These are phyloP conservation scores for Rickenella mellea DNA, from an alignment of 768 basidiomycete species.

Conservation along the genomic window DNA sequence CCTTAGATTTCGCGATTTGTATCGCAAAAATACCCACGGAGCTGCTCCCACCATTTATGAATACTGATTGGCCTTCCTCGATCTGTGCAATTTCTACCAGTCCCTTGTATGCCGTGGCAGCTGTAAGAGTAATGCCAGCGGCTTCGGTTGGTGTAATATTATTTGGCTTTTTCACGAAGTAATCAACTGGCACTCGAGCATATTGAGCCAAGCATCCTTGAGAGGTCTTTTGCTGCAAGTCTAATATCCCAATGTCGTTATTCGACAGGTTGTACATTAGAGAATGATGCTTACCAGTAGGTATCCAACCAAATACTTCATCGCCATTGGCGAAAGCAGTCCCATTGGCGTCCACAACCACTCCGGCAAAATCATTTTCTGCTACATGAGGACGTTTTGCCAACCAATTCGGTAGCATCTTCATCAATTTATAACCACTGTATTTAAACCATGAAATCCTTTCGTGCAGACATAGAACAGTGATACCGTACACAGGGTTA, in stretches of 20 bases:
- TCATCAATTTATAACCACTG: slow-evolving; percentile 56
- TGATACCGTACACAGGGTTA: slow-evolving; percentile 47
- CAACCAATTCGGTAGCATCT: slow-evolving; percentile 34
- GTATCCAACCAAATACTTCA: slow-evolving; percentile 50
- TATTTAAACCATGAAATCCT: neutral
- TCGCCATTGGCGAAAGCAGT: slow-evolving; percentile 49
- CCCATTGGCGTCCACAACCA: slow-evolving; percentile 45
- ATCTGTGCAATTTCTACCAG: slow-evolving; percentile 38
- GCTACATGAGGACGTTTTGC: slow-evolving; percentile 39
- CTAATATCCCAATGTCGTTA: slow-evolving; percentile 10
- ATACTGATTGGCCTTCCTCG: slow-evolving; percentile 48
- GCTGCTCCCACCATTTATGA: slow-evolving; percentile 66
- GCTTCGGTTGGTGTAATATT: slow-evolving; percentile 47
- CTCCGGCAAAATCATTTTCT: slow-evolving; percentile 57
- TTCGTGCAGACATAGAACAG: no score
- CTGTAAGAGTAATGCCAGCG: slow-evolving; percentile 50
- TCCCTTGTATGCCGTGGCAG: slow-evolving; percentile 47
- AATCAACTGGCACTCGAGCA: slow-evolving; percentile 29
- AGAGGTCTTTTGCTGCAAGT: slow-evolving; percentile 23
- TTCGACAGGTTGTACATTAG: neutral
- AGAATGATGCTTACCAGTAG: slow-evolving; percentile 21
- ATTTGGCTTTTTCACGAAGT: slow-evolving; percentile 26
- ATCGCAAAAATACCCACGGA: slow-evolving; percentile 63
- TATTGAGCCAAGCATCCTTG: slow-evolving; percentile 58
- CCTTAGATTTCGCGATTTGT: slow-evolving; percentile 59